These are phyloP conservation scores for Steccherinum ochraceum DNA, from an alignment of 768 basidiomycete species.

Conservation along the genomic window DNA sequence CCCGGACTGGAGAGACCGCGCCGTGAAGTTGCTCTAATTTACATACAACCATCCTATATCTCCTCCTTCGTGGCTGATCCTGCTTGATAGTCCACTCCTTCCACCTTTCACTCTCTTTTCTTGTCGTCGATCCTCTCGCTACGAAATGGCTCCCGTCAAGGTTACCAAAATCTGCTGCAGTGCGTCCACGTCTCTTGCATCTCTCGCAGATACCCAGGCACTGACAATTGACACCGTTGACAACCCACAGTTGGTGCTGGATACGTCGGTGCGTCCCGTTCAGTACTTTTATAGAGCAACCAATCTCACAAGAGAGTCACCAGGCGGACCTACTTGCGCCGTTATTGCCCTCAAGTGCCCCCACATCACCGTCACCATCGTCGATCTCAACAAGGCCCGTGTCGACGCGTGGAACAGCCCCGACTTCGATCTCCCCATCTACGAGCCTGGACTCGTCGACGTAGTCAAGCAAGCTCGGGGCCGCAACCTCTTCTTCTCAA, in stretches of 20 bases:
- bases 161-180: slow-evolving; percentile 87
- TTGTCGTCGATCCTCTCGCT: slow-evolving; percentile 8
- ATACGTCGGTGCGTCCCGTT: slow-evolving; percentile 71
- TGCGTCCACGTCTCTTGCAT: slow-evolving; percentile 31
- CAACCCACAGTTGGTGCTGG: slow-evolving; percentile 68
- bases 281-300: slow-evolving; percentile 2
- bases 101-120: slow-evolving; percentile 12
- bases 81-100: slow-evolving; percentile 2
- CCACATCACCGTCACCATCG: slow-evolving; percentile 91
- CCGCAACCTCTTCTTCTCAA: slow-evolving; percentile 95
- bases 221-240: slow-evolving; percentile 6
- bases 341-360: slow-evolving; percentile 94
- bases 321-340: slow-evolving; percentile 92
- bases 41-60: background rate
- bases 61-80: background rate
- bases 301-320: background rate
- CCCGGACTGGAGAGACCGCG: background rate
- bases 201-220: slow-evolving; percentile 8
- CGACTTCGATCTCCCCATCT: slow-evolving; percentile 86
- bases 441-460: slow-evolving; percentile 92
- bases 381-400: slow-evolving; percentile 91
- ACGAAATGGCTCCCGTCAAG: slow-evolving; percentile 45
- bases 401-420: slow-evolving; percentile 96
- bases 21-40: background rate
- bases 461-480: slow-evolving; percentile 86